Evolutionary conservation across 768 basidiomycete species (phyloP).

Genomic region (Lanmaoa pseudosensibilis): DNA sequence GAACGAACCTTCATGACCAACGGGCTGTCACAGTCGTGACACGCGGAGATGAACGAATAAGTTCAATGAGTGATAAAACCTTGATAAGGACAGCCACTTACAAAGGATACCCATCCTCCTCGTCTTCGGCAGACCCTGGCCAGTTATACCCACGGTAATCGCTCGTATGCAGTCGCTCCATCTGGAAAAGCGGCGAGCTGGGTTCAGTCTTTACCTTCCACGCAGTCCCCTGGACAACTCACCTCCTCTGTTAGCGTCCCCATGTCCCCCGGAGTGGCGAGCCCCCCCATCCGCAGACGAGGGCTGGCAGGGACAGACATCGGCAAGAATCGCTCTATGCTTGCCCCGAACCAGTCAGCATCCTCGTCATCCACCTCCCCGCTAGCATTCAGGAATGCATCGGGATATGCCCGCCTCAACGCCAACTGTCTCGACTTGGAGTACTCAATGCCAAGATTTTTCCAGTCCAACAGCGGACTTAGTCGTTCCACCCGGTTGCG

Average conservation of each 20-base stretch:
- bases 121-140: conserved; percentile 63
- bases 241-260: conserved; percentile 89
- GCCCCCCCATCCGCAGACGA: conserved; percentile 65
- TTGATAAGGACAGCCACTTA: conserved; percentile 41
- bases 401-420: conserved; percentile 91
- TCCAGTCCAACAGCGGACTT: conserved; percentile 95
- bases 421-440: conserved; percentile 92
- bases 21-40: conserved; percentile 57
- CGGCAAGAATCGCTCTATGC: conserved; percentile 68
- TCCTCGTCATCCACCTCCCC: conserved; percentile 52
- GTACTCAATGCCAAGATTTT: conserved; percentile 96
- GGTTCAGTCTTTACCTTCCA: neutral
- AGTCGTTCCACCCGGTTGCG: conserved; percentile 96
- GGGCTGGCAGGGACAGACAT: conserved; percentile 88
- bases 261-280: conserved; percentile 91
- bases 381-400: conserved; percentile 72
- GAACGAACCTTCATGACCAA: conserved; percentile 89
- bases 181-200: conserved; percentile 42
- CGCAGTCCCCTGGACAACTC: conserved; percentile 17
- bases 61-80: conserved; percentile 1
- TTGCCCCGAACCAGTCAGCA: conserved; percentile 38
- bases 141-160: conserved; percentile 71
- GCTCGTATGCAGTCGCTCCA: conserved; percentile 85
- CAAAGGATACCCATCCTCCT: conserved; percentile 92
- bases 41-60: conserved; percentile 6